Base-by-base conservation (phyloP, 2,329 filamentous ascomycete species). In the Penicillium sp. region DNA sequence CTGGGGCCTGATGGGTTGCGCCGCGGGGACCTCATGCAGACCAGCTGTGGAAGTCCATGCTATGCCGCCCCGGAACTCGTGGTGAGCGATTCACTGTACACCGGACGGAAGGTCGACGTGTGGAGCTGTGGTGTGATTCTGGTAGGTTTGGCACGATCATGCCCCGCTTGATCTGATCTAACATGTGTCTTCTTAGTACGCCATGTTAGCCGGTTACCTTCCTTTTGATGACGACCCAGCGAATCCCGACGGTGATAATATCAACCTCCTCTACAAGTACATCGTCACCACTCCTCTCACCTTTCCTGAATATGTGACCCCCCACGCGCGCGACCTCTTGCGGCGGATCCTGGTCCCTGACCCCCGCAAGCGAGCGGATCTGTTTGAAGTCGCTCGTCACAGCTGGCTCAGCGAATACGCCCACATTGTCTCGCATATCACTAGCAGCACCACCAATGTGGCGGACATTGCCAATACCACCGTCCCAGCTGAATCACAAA, bases 51-150 rank as follows among this genome's bases (percentile, higher is more conserved):
- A 61, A 97, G 93, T 74, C 94, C 94, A 7, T 99, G 94, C 71
- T 99, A 99, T 74, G 94, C 94, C 47, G 94, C 94, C 14, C 94
- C 94, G 4, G 94, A 99, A 77, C 81, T 99, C 51, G 94, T 99
- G 14, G 94, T 99, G 58, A 97, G 92, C 72, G 94, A 99, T 75
- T 96, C 92, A 15, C 79, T 99, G 7, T 99, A 99, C 76, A 99
- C 94, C 2, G 94, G 94, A 45, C 87, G 93, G 50, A 99, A 99
- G 75, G 94, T 99, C 25, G 94, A 99, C 71, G 94, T 99, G 33
- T 99, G 94, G 94, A 97, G 94, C 75, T 99, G 94, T 72, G 94
- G 94, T 76, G 94, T 99, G 37, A 99, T 99, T 69, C 75, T 99
- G 82, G 93, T 97, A 82, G 77, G 90, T 81, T 27, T 29, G 6